phyloP scores from a whole-genome alignment of 2,329 filamentous ascomycete species.

The Beauveria sp. region DNA sequence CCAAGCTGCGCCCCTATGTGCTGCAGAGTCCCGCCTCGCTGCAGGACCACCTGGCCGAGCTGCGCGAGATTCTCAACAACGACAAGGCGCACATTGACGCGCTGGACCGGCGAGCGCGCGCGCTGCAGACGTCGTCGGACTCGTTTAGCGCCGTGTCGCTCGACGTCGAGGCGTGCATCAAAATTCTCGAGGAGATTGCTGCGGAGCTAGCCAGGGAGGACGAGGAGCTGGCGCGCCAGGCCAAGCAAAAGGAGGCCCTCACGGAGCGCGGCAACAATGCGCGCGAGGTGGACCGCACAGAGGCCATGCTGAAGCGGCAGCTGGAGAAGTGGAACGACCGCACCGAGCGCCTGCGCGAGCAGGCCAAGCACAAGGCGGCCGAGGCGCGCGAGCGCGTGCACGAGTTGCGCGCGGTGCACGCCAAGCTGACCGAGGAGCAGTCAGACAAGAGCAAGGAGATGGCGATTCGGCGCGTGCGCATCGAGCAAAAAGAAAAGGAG shows the following conservation, averaged over 20 bases:
- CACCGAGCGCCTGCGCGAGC: constrained; percentile 74
- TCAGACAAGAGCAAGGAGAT: constrained; percentile 84
- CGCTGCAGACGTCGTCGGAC: constrained; percentile 84
- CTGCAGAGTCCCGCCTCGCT: constrained; percentile 79
- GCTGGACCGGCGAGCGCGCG: constrained; percentile 79
- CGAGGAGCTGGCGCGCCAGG: constrained; percentile 74
- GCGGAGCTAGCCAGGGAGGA: constrained; percentile 85
- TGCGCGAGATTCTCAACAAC: constrained; percentile 67
- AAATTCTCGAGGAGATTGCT: constrained; percentile 80
- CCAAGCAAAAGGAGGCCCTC: constrained; percentile 76
- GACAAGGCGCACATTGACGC: constrained; percentile 83
- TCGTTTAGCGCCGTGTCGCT: constrained; percentile 77
- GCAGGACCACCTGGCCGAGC: constrained; percentile 72
- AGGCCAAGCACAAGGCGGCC: constrained; percentile 72
- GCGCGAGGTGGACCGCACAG: constrained; percentile 82
- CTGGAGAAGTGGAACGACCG: constrained; percentile 78
- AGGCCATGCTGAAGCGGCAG: constrained; percentile 76
- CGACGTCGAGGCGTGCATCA: constrained; percentile 82
- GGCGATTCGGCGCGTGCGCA: constrained; percentile 82
- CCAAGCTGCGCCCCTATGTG: constrained; percentile 86
- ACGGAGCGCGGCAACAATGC: constrained; percentile 84
- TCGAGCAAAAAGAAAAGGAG: constrained; percentile 99
- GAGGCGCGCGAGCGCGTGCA: constrained; percentile 86
- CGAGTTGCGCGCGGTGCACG: constrained; percentile 72
- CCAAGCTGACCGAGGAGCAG: constrained; percentile 74